Percentiles rank a stretch among this genome's conserved stretches.
phyloP scores from a whole-genome alignment of 352 stramenopile species.

The Elongisporangium anandrum region DNA sequence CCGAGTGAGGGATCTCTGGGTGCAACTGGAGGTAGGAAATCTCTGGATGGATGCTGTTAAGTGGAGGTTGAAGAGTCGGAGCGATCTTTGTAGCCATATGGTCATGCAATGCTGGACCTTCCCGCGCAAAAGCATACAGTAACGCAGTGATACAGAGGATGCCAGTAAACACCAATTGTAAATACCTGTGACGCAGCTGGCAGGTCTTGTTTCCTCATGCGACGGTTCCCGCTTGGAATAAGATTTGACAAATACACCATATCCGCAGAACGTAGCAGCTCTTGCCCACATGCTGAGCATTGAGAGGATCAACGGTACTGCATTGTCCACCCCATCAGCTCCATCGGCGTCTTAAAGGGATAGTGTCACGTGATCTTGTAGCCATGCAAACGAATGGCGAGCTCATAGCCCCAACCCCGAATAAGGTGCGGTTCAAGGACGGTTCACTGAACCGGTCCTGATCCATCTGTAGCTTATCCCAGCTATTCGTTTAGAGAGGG shows the following conservation, averaged over 20 bases:
- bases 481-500: not conserved
- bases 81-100: not conserved
- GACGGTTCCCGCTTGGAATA: not conserved
- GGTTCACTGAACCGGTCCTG: not conserved
- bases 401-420: too few species aligned
- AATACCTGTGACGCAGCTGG: too few species aligned
- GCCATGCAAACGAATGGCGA: too few species aligned
- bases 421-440: not conserved
- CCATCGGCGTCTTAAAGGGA: too few species aligned
- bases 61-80: not conserved
- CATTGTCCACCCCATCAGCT: too few species aligned
- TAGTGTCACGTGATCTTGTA: too few species aligned
- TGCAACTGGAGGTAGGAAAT: not conserved
- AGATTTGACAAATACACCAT: not conserved
- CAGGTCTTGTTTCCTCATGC: not conserved
- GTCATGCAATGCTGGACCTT: not conserved
- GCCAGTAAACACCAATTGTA: not conserved
- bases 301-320: too few species aligned
- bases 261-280: too few species aligned
- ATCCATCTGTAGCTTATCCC: not conserved
- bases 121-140: not conserved
- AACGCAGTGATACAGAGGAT: not conserved
- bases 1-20: not conserved
- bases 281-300: too few species aligned
- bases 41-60: not conserved